These are phyloP conservation scores for Exophiala lecanii-corni DNA, from an alignment of 2,329 filamentous ascomycete genomes.

Conservation along the genomic window DNA sequence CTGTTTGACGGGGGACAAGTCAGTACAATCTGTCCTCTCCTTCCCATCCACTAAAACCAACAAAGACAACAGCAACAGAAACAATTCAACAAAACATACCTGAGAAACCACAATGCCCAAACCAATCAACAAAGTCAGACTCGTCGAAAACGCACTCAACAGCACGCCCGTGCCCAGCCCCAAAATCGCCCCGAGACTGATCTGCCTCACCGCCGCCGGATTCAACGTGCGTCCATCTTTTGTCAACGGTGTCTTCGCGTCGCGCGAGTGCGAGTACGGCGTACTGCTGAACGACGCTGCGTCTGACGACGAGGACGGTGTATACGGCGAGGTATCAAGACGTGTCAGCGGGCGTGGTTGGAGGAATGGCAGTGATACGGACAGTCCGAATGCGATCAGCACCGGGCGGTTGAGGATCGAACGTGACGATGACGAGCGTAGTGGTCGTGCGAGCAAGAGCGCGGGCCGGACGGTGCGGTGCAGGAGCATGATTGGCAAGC, in stretches of 20 bases:
- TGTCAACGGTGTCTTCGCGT: constrained; percentile 23
- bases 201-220: constrained; percentile 36
- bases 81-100: constrained; percentile 32
- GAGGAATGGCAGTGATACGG: constrained; percentile 21
- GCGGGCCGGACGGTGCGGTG: constrained; percentile 18
- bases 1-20: constrained; percentile 25
- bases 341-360: constrained; percentile 12
- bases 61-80: too few relatives aligned
- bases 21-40: not conserved
- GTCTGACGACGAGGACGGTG: constrained; percentile 5
- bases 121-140: constrained; percentile 40
- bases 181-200: constrained; percentile 43
- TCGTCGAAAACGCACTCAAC: constrained; percentile 41
- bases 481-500: constrained; percentile 23
- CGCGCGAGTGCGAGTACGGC: constrained; percentile 21
- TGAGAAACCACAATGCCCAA: constrained; percentile 41
- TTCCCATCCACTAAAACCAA: too few relatives aligned
- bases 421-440: too few relatives aligned
- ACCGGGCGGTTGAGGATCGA: constrained; percentile 12
- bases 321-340: constrained; percentile 18
- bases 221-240: constrained; percentile 24
- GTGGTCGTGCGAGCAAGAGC: constrained; percentile 7
- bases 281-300: constrained; percentile 20
- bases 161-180: constrained; percentile 41
- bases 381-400: constrained; percentile 22